phyloP scores from a whole-genome alignment of 768 basidiomycete genomes.

The Ephemerocybe angulata region DNA sequence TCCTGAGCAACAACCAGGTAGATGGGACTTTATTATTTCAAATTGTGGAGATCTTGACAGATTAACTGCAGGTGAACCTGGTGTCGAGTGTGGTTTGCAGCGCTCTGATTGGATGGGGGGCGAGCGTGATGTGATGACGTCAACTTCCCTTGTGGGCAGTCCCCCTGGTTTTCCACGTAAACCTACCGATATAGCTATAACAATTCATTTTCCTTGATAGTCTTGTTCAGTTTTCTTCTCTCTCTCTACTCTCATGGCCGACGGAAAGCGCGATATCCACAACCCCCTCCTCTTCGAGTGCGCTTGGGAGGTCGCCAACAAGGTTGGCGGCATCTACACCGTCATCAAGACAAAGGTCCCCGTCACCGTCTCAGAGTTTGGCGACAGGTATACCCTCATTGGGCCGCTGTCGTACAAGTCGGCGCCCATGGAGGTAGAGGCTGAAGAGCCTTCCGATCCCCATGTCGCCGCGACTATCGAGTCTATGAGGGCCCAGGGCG shows the following conservation, averaged over 20 bases:
- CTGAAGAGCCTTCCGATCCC: conserved; percentile 81
- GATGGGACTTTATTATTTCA: conserved; percentile 12
- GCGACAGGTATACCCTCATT: conserved; percentile 91
- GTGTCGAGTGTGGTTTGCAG: conserved; percentile 37
- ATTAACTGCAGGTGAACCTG: conserved; percentile 38
- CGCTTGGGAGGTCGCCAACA: conserved; percentile 98
- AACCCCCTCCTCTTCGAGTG: conserved; percentile 87
- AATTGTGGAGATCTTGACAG: conserved; percentile 1
- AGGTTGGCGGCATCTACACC: conserved; percentile 98
- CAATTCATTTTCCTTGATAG: conserved; percentile 10
- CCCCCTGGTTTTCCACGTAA: conserved; percentile 17
- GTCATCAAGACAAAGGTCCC: conserved; percentile 99
- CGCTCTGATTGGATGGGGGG: conserved; percentile 25
- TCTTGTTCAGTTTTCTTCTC: conserved; percentile 12
- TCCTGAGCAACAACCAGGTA: conserved; percentile 86
- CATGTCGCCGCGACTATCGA: conserved; percentile 72
- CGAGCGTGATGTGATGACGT: conserved; percentile 22
- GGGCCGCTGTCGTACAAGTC: conserved; percentile 98
- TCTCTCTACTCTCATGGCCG: conserved; percentile 27
- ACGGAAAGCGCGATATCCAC: conserved; percentile 65
- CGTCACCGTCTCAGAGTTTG: conserved; percentile 94
- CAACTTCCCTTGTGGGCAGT: conserved; percentile 16
- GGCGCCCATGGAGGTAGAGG: conserved; percentile 98
- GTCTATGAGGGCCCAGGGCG: conserved; percentile 84
- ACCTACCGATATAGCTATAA: conserved; percentile 11